A percentile compares a stretch with the other conserved stretches of the same genome.
Evolutionary conservation across 2,329 filamentous ascomycete genomes (phyloP).

Genomic region (Sarocladium kiliense): DNA sequence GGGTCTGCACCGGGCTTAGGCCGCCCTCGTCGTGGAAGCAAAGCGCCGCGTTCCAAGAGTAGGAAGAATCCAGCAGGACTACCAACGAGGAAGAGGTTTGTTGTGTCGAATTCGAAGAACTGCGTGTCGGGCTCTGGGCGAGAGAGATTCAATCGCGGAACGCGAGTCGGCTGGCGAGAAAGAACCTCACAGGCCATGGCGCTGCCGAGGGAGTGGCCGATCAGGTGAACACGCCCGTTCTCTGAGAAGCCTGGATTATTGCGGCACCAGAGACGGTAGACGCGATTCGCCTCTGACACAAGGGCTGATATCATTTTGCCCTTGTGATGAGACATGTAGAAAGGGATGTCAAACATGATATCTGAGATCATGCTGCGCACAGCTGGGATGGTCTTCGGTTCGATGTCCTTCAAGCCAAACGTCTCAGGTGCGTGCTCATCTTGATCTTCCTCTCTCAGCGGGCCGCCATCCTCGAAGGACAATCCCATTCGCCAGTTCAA

Average conservation of each 20-base stretch:
- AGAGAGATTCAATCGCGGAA: conserved; percentile 46
- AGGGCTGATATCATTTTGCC: conserved; percentile 89
- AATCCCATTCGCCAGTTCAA: conserved; percentile 90
- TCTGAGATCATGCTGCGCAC: conserved; percentile 94
- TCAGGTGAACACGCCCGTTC: conserved; percentile 79
- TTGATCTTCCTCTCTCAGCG: conserved; percentile 49
- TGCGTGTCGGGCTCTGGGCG: conserved; percentile 39
- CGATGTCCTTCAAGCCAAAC: conserved; percentile 76
- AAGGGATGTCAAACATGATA: conserved; percentile 97
- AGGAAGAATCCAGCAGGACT: conserved; percentile 92
- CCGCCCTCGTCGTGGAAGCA: conserved; percentile 72
- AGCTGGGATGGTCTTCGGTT: conserved; percentile 81
- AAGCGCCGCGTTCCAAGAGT: conserved; percentile 66
- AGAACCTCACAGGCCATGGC: conserved; percentile 92
- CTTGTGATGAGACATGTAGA: conserved; percentile 96
- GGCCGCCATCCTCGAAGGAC: conserved; percentile 76
- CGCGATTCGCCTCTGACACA: conserved; percentile 83
- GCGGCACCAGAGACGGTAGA: conserved; percentile 91
- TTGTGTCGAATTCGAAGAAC: conserved; percentile 87
- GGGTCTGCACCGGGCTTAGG: conserved; percentile 69
- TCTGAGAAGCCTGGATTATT: conserved; percentile 86
- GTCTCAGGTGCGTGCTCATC: conserved; percentile 53
- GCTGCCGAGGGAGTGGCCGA: conserved; percentile 89
- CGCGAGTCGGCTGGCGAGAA: conserved; percentile 75
- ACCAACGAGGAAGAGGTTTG: conserved; percentile 81